Conservation (phyloP, 2,329 filamentous ascomycete genomes). For the Capronia epimyces region DNA sequence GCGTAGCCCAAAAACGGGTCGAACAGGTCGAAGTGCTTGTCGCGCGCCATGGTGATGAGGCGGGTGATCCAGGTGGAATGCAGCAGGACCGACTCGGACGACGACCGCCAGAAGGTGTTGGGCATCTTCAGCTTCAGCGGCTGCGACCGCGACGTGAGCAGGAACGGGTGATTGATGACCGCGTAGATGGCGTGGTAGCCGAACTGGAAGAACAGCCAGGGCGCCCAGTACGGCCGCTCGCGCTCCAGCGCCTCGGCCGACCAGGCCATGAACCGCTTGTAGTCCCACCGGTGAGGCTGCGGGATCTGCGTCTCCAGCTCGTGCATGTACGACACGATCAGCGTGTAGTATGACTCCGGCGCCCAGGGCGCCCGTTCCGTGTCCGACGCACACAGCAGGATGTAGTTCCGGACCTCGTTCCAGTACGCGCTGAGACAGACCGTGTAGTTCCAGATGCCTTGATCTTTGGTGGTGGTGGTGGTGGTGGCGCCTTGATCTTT, state of each 20-base stretch:
- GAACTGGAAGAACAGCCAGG: slow-evolving; percentile 51
- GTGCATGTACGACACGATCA: slow-evolving; percentile 48
- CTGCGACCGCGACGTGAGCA: slow-evolving; percentile 50
- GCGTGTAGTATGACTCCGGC: slow-evolving; percentile 49
- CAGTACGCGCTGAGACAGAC: slow-evolving; percentile 50
- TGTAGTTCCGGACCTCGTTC: slow-evolving; percentile 42
- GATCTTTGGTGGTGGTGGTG: slow-evolving; percentile 20
- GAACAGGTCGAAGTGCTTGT: slow-evolving; percentile 46
- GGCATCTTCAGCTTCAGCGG: slow-evolving; percentile 49
- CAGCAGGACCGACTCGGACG: slow-evolving; percentile 47
- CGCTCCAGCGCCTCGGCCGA: slow-evolving; percentile 43
- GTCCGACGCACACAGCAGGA: slow-evolving; percentile 46
- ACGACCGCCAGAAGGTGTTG: slow-evolving; percentile 51
- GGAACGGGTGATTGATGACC: slow-evolving; percentile 50
- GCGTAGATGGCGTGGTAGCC: slow-evolving; percentile 50
- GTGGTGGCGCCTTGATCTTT: background rate
- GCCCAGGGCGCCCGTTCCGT: slow-evolving; percentile 49
- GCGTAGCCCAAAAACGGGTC: slow-evolving; percentile 51
- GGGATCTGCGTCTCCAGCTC: slow-evolving; percentile 42
- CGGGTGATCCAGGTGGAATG: slow-evolving; percentile 52
- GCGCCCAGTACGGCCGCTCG: slow-evolving; percentile 48
- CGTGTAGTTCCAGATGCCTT: slow-evolving; percentile 49
- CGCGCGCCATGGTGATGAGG: slow-evolving; percentile 51
- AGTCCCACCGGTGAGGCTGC: slow-evolving; percentile 50
- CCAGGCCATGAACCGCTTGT: slow-evolving; percentile 50